Evolutionary conservation across 768 basidiomycete genomes (phyloP).

Genomic region (Dacryopinax primogenitus): DNA sequence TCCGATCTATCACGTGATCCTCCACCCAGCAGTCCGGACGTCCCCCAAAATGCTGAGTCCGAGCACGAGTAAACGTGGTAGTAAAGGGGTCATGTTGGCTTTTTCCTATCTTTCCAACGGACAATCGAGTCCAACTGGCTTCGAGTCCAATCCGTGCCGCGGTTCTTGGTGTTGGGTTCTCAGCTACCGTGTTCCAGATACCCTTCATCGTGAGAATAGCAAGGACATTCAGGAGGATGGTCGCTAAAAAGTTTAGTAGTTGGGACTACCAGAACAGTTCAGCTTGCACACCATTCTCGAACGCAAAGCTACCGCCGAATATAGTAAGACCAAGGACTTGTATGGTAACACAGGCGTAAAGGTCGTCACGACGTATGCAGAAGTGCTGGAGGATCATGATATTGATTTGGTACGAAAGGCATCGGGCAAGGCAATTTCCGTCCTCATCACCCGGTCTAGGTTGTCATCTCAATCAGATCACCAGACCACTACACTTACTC

Average conservation of each 20-base stretch:
- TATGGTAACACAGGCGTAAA: slow-evolving; percentile 12
- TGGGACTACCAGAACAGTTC: slow-evolving; percentile 14
- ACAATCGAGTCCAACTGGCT: too few species aligned
- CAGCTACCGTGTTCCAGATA: slow-evolving; percentile 16
- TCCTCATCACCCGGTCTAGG: not conserved
- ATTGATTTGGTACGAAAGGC: slow-evolving; percentile 14
- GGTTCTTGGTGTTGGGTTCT: slow-evolving; percentile 17
- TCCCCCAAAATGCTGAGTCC: not conserved
- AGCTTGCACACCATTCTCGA: slow-evolving; percentile 17
- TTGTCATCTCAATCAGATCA: not conserved
- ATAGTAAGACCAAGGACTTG: slow-evolving; percentile 12
- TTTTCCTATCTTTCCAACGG: too few species aligned
- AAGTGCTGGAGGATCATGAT: slow-evolving; percentile 12
- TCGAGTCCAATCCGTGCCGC: slow-evolving; percentile 16
- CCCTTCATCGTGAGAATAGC: slow-evolving; percentile 16
- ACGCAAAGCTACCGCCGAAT: slow-evolving; percentile 14
- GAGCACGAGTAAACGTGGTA: not conserved
- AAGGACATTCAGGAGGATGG: too few species aligned
- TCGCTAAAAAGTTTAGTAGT: not conserved
- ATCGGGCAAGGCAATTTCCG: not conserved
- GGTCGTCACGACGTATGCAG: slow-evolving; percentile 16
- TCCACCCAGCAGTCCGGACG: not conserved
- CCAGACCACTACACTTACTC: not conserved
- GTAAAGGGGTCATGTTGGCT: too few species aligned
- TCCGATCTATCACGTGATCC: not conserved